Conservation (phyloP, 2,329 filamentous ascomycete species). For the Aspergillus spinulosporus region DNA sequence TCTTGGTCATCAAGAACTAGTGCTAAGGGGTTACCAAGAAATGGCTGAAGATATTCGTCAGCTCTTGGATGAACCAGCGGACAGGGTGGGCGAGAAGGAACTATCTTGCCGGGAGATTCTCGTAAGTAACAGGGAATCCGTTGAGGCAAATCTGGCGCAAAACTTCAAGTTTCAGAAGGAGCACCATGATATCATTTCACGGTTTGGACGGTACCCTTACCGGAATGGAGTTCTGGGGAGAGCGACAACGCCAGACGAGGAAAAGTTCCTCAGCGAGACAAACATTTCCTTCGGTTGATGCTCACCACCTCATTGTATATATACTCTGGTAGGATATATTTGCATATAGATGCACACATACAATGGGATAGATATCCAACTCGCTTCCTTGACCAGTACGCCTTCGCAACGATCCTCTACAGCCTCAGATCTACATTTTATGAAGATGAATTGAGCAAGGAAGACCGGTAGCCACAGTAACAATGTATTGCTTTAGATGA, state of each 20-base stretch:
- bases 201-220: constrained; percentile 12
- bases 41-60: constrained; percentile 9
- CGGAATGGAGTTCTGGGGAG: constrained; percentile 5
- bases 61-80: not conserved
- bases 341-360: too few relatives aligned
- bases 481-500: not conserved
- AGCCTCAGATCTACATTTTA: too few relatives aligned
- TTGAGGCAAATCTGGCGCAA: not conserved
- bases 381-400: too few relatives aligned
- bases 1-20: constrained; percentile 2
- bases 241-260: constrained; percentile 5
- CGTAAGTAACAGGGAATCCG: not conserved
- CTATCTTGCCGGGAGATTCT: not conserved
- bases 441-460: not conserved
- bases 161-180: constrained; percentile 11
- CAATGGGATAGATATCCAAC: too few relatives aligned
- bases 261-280: constrained; percentile 8
- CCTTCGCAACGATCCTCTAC: too few relatives aligned
- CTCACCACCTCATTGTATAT: not conserved
- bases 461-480: not conserved
- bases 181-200: constrained; percentile 11
- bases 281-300: constrained; percentile 7
- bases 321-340: not conserved
- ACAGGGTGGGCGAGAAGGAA: not conserved
- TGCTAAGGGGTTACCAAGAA: not conserved